A percentile compares a stretch with the other conserved stretches of the same genome.
Evolutionary conservation across 1,284 basidiomycete species (phyloP).

Genomic region (Tilletia horrida): DNA sequence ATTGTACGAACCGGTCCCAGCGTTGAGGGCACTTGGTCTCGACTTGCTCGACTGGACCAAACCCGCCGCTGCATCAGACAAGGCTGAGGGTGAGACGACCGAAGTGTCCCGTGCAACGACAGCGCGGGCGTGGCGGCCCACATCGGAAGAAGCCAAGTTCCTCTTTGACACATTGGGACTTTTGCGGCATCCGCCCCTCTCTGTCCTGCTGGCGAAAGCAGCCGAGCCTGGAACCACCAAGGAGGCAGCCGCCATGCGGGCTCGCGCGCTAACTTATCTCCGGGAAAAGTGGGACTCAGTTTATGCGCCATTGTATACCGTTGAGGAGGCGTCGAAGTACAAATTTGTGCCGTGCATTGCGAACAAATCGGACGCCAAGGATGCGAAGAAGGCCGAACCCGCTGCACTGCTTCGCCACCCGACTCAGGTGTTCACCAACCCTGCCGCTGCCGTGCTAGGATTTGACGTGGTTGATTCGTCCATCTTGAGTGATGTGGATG

Average conservation of each 20-base stretch:
- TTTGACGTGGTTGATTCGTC: conserved; percentile 67
- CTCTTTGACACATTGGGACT: conserved; percentile 74
- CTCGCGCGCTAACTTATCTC: conserved; percentile 45
- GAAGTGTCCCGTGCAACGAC: conserved; percentile 15
- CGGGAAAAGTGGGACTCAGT: conserved; percentile 40
- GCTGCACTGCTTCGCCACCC: conserved; percentile 54
- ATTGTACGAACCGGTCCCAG: conserved; percentile 74
- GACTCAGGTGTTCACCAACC: conserved; percentile 72
- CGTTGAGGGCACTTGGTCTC: conserved; percentile 70
- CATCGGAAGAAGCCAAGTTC: conserved; percentile 67
- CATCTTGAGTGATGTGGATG: conserved; percentile 62
- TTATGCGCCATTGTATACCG: conserved; percentile 38
- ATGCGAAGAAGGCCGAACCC: conserved; percentile 61
- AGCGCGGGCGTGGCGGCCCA: conserved; percentile 34
- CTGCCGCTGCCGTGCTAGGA: conserved; percentile 70
- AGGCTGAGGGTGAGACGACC: background rate
- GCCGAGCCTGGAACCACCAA: conserved; percentile 22
- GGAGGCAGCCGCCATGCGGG: conserved; percentile 24
- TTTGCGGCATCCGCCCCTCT: conserved; percentile 68
- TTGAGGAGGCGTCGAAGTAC: conserved; percentile 34
- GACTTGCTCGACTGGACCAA: conserved; percentile 85
- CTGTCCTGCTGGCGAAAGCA: conserved; percentile 58
- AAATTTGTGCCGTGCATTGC: conserved; percentile 75
- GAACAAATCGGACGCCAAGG: conserved; percentile 45
- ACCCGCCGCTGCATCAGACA: conserved; percentile 52